Evolutionary conservation across 208 protist species (phyloP), one percentile per base, ranked within the genome.

Genomic region (Histomonas meleagridis): DNA sequence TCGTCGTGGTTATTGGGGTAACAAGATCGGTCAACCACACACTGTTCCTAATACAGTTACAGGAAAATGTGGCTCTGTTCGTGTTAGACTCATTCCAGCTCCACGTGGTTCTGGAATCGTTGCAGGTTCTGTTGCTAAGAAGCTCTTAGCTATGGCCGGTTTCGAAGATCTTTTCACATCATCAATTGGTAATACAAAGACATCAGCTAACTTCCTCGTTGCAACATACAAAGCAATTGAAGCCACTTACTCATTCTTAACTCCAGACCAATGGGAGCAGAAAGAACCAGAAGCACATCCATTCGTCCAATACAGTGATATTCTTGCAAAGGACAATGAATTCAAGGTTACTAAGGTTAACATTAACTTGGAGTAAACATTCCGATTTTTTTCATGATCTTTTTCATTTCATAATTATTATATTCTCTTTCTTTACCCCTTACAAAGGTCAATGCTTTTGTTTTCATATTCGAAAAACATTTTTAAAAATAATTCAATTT

Each of bases 191-290:
- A 95, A 97, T 93, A 99, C 98, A 92, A 96, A 96, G 93, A 99
- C 98, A 92, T 95, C 98, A 78, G 98, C 97, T 94, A 99, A 99
- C 97, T 99, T 99, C 94, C 97, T 98, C 94, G 98, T 98, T 95
- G 98, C 98, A 92, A 98, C 97, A 86, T 99, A 98, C 95, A 94
- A 96, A 92, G 98, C 98, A 91, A 94, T 99, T 72, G 94, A 94
- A 93, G 96, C 96, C 93, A 98, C 98, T 65, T 99, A 99, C 95
- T 95, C 94, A 76, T 99, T 98, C 96, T 95, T 99, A 81, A 99
- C 98, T 60, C 98, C 98, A 62, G 97, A 99, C 92, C 94, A 99
- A 48, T 99, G 98, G 98, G 94, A 94, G 4, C 95, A 96, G 91
- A 97, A 94, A 81, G 92, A 94, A 91, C 94, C 97, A 90, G 90